Conservation (phyloP, 257 asterid genomes). For the Petunia axillaris region DNA sequence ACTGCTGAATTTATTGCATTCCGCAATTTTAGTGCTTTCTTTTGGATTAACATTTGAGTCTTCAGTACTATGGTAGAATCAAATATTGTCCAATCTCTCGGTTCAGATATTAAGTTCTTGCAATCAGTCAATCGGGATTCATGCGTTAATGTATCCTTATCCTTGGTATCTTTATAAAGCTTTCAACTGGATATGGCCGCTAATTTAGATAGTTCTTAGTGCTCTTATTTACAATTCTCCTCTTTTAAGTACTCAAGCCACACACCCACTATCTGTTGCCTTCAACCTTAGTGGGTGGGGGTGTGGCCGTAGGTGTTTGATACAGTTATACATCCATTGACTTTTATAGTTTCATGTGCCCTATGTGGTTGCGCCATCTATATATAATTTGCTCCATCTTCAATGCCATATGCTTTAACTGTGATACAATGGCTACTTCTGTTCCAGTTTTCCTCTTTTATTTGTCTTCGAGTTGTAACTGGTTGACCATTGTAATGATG, state of each 20-base stretch:
- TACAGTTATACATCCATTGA: constrained; percentile 12
- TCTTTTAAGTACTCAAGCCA: not conserved
- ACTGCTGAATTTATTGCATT: not conserved
- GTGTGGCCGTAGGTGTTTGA: not conserved
- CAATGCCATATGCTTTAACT: not conserved
- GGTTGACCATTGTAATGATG: not conserved
- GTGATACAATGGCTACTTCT: not conserved
- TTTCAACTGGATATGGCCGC: not conserved
- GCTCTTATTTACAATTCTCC: not conserved
- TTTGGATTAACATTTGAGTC: not conserved
- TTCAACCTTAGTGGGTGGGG: not conserved
- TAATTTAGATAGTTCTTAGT: not conserved
- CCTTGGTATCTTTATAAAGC: not conserved
- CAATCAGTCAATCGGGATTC: not conserved
- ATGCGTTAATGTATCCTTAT: not conserved
- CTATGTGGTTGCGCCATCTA: constrained; percentile 11
- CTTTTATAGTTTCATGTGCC: not conserved
- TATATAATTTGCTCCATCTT: constrained; percentile 3
- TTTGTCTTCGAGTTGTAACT: not conserved
- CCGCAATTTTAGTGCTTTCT: not conserved
- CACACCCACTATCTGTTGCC: not conserved
- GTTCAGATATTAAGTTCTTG: not conserved
- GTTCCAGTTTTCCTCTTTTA: constrained; percentile 6
- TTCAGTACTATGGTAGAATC: not conserved
- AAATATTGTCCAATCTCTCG: not conserved